Conservation (phyloP, 2,329 filamentous ascomycete genomes). For the Epichloe bromicola region DNA sequence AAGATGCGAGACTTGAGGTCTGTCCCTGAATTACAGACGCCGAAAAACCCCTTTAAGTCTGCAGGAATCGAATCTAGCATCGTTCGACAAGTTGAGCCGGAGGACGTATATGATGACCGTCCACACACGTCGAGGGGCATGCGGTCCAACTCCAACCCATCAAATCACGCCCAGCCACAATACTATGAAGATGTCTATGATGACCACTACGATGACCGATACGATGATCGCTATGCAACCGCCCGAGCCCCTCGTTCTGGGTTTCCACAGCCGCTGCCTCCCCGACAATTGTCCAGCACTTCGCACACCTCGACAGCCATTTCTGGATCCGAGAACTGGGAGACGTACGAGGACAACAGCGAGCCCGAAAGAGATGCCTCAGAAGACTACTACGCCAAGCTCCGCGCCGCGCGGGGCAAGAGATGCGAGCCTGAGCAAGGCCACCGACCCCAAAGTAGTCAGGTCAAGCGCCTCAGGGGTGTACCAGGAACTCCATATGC, state of each 20-base stretch:
- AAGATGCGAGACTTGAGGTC: slow-evolving; percentile 74
- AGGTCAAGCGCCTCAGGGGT: slow-evolving; percentile 41
- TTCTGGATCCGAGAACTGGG: slow-evolving; percentile 92
- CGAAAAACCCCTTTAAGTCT: slow-evolving; percentile 33
- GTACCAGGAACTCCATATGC: slow-evolving; percentile 29
- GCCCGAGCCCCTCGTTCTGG: slow-evolving; percentile 22
- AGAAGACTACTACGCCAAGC: slow-evolving; percentile 69
- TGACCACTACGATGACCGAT: slow-evolving; percentile 10
- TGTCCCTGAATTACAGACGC: slow-evolving; percentile 38
- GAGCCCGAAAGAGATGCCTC: slow-evolving; percentile 63
- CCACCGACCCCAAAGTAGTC: slow-evolving; percentile 27
- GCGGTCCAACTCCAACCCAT: slow-evolving; percentile 27
- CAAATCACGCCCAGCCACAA: slow-evolving; percentile 18
- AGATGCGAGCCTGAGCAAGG: slow-evolving; percentile 40
- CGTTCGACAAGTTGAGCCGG: slow-evolving; percentile 52
- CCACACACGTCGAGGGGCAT: slow-evolving; percentile 21
- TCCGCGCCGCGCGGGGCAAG: slow-evolving; percentile 56
- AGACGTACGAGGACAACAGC: slow-evolving; percentile 81
- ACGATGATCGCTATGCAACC: slow-evolving; percentile 26
- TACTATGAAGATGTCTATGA: slow-evolving; percentile 26
- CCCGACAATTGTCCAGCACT: slow-evolving; percentile 50
- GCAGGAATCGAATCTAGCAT: slow-evolving; percentile 39
- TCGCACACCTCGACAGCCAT: slow-evolving; percentile 64
- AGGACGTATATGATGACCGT: slow-evolving; percentile 74
- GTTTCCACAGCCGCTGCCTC: slow-evolving; percentile 31